Percentiles rank a stretch among this genome's conserved stretches.
Evolutionary conservation across 257 asterid genomes (phyloP).

Genomic region (Solanum clarkiae): DNA sequence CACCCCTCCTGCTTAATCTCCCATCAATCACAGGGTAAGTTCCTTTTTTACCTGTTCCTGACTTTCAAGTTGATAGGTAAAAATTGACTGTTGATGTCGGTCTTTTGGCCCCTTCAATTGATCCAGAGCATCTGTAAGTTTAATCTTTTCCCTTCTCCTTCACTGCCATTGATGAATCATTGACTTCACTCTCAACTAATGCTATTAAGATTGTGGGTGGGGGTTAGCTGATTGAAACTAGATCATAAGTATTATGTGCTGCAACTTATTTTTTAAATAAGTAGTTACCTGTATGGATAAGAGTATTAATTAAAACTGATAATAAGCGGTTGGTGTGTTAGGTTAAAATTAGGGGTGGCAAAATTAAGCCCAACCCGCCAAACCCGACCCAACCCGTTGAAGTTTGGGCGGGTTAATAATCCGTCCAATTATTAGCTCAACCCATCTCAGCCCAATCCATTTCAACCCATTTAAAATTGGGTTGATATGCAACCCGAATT

Average conservation of each 20-base stretch:
- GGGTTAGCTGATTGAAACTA: not conserved
- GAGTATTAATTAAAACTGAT: not conserved
- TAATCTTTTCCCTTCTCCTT: not conserved
- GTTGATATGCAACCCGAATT: no score
- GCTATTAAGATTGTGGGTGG: not conserved
- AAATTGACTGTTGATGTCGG: not conserved
- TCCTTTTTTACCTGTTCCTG: not conserved
- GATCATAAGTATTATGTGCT: not conserved
- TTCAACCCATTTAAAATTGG: no score
- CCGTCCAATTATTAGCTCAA: no score
- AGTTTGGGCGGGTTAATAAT: no score
- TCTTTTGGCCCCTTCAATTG: not conserved
- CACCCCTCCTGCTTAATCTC: conserved; percentile 67
- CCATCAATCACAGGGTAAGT: conserved; percentile 99
- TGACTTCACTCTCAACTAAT: not conserved
- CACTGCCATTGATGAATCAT: not conserved
- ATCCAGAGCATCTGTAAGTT: not conserved
- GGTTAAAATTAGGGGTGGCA: no score
- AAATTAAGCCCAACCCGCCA: no score
- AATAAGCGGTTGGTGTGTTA: not conserved
- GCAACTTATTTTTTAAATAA: not conserved
- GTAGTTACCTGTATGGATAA: not conserved
- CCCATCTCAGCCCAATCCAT: no score
- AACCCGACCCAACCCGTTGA: no score
- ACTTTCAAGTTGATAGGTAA: not conserved